Base-by-base conservation (phyloP, 208 protist species). In the Trypanosoma grayi region DNA sequence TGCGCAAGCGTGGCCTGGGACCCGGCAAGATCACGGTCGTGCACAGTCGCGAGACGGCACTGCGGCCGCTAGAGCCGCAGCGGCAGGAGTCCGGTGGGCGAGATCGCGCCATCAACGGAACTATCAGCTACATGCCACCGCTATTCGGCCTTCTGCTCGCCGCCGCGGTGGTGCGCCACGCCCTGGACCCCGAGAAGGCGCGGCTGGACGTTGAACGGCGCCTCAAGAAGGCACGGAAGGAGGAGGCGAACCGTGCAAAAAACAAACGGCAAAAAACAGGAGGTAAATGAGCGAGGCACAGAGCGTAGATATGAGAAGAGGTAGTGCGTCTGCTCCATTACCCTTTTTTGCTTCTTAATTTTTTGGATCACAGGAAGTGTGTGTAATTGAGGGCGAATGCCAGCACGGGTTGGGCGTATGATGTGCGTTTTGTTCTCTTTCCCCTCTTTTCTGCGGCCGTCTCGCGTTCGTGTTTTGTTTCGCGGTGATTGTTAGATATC, bases 81-180 rank as follows among this genome's bases (percentile, higher is more conserved):
- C 70, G 80, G 11, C 84, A 90, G 66, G 83, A 91, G 57, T 75
- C 73, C 0, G 90, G 84, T 33, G 90, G 85, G 13, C 75, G 90
- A 14, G 85, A 86, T 48, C 64, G 84, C 13, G 72, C 84, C 2
- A 81, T 94, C 50, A 96, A 96, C 57, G 90, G 90, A 28, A 96
- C 90, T 2, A 87, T 96, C 41, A 93, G 86, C 65, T 93, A 96
- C 75, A 96, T 96, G 81, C 90, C 90, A 6, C 72, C 90, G 7
- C 47, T 93, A 4, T 96, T 94, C 65, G 90, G 90, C 10, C 63
- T 96, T 0, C n/a, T 90, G 40, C 74, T 96, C 0, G 75, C 90
- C 11, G 81, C 83, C 0, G 83, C 80, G 25, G 82, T 94, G 41
- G 63, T 95, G 14, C 75, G 79, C 3, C 80, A 82, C 36, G 85